Conservation (phyloP, 345 rosid genomes). For the Eutrema heterophyllum region DNA sequence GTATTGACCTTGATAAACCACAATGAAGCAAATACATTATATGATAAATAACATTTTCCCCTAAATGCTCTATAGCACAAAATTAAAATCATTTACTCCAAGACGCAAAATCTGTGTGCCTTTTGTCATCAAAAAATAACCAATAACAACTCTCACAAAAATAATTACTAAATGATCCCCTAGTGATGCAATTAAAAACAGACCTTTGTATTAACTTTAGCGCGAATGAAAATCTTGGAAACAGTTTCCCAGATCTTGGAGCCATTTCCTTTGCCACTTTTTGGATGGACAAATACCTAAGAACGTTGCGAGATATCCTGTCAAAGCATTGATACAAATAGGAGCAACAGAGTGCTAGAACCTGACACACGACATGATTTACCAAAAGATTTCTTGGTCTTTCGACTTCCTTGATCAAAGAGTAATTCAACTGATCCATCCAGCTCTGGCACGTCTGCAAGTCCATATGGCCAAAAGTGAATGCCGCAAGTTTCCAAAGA, state of each 20-base stretch:
- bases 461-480: slow-evolving; percentile 69
- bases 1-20: neutral
- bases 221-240: slow-evolving; percentile 63
- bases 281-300: slow-evolving; percentile 83
- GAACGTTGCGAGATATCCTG: slow-evolving; percentile 20
- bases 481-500: slow-evolving; percentile 43
- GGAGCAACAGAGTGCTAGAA: neutral
- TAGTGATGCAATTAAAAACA: neutral
- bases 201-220: slow-evolving; percentile 74
- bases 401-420: slow-evolving; percentile 43
- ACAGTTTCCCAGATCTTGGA: slow-evolving; percentile 68
- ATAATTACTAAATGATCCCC: neutral
- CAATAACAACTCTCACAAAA: neutral
- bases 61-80: neutral
- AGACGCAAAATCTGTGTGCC: neutral
- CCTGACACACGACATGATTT: neutral
- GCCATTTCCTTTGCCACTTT: slow-evolving; percentile 84
- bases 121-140: neutral
- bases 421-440: slow-evolving; percentile 53
- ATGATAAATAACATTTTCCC: neutral
- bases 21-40: neutral
- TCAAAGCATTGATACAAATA: neutral
- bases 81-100: neutral
- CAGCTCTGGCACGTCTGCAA: slow-evolving; percentile 60
- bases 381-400: slow-evolving; percentile 90